phyloP scores from a whole-genome alignment of 495 filamentous ascomycete species.

The Hypoxylon lienhwacheense region DNA sequence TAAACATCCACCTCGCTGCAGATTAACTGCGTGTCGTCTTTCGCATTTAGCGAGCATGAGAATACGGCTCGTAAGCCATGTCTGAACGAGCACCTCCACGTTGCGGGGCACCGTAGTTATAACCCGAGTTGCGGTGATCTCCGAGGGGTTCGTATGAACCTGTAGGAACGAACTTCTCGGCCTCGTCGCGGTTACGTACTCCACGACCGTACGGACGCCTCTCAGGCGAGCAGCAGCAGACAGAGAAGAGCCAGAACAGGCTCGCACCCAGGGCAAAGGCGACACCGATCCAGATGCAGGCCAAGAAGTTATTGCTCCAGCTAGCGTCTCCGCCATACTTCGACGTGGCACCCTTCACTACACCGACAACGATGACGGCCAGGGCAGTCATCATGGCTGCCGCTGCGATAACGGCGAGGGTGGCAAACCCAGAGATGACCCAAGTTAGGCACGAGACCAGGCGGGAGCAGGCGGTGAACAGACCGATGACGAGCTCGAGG shows the following conservation, averaged over 20 bases:
- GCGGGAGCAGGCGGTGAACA: constrained; percentile 64
- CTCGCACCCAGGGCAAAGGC: constrained; percentile 70
- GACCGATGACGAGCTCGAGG: constrained; percentile 75
- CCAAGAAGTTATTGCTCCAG: constrained; percentile 69
- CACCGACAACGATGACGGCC: constrained; percentile 65
- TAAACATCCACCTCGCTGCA: not conserved
- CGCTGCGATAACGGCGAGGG: constrained; percentile 62
- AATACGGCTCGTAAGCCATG: constrained; percentile 58
- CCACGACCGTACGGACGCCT: constrained; percentile 33
- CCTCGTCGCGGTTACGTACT: constrained; percentile 22
- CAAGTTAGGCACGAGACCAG: constrained; percentile 53
- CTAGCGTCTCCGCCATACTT: constrained; percentile 65
- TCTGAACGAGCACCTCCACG: constrained; percentile 42
- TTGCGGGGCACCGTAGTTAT: constrained; percentile 42
- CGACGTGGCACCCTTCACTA: constrained; percentile 63
- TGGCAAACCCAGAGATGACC: constrained; percentile 53
- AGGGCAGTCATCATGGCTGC: constrained; percentile 62
- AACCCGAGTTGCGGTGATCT: constrained; percentile 37
- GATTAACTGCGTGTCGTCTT: not conserved
- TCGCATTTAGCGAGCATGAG: constrained; percentile 46
- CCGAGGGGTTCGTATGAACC: constrained; percentile 51
- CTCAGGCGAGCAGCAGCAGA: constrained; percentile 78
- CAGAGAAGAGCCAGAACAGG: constrained; percentile 87
- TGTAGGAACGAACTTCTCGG: constrained; percentile 53
- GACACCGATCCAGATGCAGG: constrained; percentile 74